Percentiles rank a stretch among this genome's conserved stretches.
Evolutionary conservation across 192 early-diverging fungal species (phyloP).

Genomic region (Haplosporangium gracile): DNA sequence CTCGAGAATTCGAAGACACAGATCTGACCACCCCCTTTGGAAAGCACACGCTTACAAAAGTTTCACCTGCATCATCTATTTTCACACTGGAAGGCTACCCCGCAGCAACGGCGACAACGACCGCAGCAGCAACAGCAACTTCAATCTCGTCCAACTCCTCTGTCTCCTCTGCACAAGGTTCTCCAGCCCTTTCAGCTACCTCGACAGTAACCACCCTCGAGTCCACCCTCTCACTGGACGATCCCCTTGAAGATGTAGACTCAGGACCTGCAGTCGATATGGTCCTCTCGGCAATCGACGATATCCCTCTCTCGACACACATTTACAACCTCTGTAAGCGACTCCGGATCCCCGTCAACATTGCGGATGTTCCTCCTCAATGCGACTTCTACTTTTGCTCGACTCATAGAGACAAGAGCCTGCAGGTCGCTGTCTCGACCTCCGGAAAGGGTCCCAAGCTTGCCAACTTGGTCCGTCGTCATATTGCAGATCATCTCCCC

Average conservation of each 20-base stretch:
- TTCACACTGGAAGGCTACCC: neutral
- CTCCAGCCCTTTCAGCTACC: neutral
- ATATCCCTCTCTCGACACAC: slow-evolving; percentile 75
- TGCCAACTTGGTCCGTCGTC: slow-evolving; percentile 83
- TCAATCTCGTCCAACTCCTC: neutral
- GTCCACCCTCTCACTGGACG: neutral
- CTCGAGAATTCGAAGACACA: slow-evolving; percentile 60
- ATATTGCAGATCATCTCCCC: slow-evolving; percentile 72
- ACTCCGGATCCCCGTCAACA: slow-evolving; percentile 90
- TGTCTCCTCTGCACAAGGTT: neutral
- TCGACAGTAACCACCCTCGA: neutral
- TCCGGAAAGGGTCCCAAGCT: slow-evolving; percentile 90
- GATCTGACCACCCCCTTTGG: slow-evolving; percentile 60
- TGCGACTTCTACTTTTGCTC: slow-evolving; percentile 97
- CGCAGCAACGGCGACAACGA: slow-evolving; percentile 3
- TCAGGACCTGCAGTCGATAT: slow-evolving; percentile 63
- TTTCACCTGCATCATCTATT: neutral
- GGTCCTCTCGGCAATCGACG: slow-evolving; percentile 82
- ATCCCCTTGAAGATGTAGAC: neutral
- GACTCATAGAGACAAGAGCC: slow-evolving; percentile 81
- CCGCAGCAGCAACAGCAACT: neutral
- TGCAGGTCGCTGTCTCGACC: slow-evolving; percentile 93
- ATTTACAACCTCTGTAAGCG: slow-evolving; percentile 75
- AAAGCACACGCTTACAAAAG: slow-evolving; percentile 10
- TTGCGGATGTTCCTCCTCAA: slow-evolving; percentile 89